Conservation (phyloP, 495 filamentous ascomycete genomes). For the Rhypophila decipiens region DNA sequence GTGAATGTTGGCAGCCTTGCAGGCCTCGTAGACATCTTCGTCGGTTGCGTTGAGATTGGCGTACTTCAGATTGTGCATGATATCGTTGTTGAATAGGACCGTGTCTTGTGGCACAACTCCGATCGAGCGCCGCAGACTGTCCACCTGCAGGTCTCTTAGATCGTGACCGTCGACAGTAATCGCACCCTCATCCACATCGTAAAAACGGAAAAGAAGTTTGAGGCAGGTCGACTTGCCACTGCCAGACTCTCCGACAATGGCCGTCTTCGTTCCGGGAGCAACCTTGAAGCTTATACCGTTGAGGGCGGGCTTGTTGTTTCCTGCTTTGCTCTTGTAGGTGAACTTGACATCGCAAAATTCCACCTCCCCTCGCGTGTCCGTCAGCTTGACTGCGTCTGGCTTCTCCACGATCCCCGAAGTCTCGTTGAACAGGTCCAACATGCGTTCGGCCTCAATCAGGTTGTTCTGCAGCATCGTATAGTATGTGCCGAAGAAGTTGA, state of each 20-base stretch:
- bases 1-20: constrained; percentile 84
- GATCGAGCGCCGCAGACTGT: constrained; percentile 75
- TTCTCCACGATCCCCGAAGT: constrained; percentile 78
- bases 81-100: constrained; percentile 84
- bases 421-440: constrained; percentile 86
- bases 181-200: constrained; percentile 66
- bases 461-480: constrained; percentile 88
- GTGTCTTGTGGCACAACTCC: constrained; percentile 95
- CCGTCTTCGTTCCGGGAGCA: constrained; percentile 80
- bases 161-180: constrained; percentile 79
- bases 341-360: constrained; percentile 79
- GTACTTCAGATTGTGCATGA: constrained; percentile 94
- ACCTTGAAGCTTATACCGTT: constrained; percentile 73
- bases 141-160: constrained; percentile 73
- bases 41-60: constrained; percentile 77
- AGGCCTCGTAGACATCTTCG: constrained; percentile 78
- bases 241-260: constrained; percentile 88
- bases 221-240: constrained; percentile 94
- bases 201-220: constrained; percentile 86
- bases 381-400: constrained; percentile 40
- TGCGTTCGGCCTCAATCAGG: constrained; percentile 87
- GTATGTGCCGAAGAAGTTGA: constrained; percentile 97
- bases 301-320: constrained; percentile 74
- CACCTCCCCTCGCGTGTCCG: constrained; percentile 67
- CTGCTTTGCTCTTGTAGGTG: constrained; percentile 51